phyloP scores from a whole-genome alignment of 768 basidiomycete species.

The Suillus plorans region DNA sequence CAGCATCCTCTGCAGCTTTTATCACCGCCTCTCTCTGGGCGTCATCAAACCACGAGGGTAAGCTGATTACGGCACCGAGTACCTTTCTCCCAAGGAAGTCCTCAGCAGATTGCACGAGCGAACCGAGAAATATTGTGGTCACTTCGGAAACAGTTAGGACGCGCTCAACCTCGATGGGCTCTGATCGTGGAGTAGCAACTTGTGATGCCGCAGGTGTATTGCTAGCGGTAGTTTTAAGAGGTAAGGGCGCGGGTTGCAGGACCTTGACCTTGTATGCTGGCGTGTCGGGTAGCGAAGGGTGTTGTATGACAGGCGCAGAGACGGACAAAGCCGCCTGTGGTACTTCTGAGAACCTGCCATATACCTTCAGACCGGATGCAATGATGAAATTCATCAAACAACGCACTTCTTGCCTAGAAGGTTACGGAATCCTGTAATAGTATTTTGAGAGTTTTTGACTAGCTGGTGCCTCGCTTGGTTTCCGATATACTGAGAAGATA shows the following conservation, averaged over 20 bases:
- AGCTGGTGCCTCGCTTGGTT: conserved; percentile 93
- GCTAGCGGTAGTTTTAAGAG: conserved; percentile 52
- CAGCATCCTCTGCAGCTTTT: conserved; percentile 76
- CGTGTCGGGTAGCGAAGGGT: conserved; percentile 65
- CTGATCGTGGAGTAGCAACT: conserved; percentile 70
- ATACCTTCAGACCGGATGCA: not conserved
- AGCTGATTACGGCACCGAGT: conserved; percentile 79
- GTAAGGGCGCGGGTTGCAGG: conserved; percentile 75
- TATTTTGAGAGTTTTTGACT: conserved; percentile 92
- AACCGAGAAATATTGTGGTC: conserved; percentile 80
- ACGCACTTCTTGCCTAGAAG: conserved; percentile 87
- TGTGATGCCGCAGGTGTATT: conserved; percentile 67
- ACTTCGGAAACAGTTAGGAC: conserved; percentile 83
- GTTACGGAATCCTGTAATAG: conserved; percentile 93
- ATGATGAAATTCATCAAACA: not conserved
- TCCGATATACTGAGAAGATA: conserved; percentile 78
- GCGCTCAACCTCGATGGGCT: conserved; percentile 64
- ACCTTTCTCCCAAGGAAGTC: conserved; percentile 86
- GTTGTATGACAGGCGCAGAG: conserved; percentile 76
- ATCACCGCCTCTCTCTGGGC: conserved; percentile 68
- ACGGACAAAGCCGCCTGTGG: conserved; percentile 47
- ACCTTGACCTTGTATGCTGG: conserved; percentile 86
- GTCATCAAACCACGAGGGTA: conserved; percentile 74
- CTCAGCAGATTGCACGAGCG: conserved; percentile 81
- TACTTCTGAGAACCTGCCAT: conserved; percentile 73